These are phyloP conservation scores for Verbascum thapsus DNA, from an alignment of 257 asterid species.

Conservation along the genomic window DNA sequence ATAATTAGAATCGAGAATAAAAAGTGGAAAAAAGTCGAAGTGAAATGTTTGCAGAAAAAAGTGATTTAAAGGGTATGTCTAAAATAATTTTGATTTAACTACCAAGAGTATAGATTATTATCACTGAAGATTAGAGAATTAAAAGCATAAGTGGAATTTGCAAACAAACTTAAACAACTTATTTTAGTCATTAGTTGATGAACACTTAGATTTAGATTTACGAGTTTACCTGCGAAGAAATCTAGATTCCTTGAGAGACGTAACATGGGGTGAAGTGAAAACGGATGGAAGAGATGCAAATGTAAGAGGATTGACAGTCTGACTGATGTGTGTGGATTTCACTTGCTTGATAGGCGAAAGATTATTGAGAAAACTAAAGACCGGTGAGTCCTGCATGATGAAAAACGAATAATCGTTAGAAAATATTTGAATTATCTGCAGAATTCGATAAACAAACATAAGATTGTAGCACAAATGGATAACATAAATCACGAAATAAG, in stretches of 20 bases:
- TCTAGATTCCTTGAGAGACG: constrained; percentile 53
- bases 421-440: not conserved
- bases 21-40: too few species aligned
- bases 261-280: constrained; percentile 84
- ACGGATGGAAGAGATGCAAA: constrained; percentile 65
- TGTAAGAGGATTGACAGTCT: constrained; percentile 64
- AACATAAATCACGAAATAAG: not conserved
- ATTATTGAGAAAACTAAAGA: constrained; percentile 66
- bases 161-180: too few species aligned
- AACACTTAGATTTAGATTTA: too few species aligned
- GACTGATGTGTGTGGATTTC: constrained; percentile 58
- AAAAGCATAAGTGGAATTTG: too few species aligned
- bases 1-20: too few species aligned
- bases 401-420: constrained; percentile 6
- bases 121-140: too few species aligned
- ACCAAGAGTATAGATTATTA: too few species aligned
- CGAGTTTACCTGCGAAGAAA: constrained; percentile 64
- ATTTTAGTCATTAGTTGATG: too few species aligned
- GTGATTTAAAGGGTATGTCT: too few species aligned
- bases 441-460: not conserved
- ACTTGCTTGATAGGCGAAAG: constrained; percentile 87
- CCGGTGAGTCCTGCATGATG: constrained; percentile 85
- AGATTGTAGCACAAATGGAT: not conserved
- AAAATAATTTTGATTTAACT: too few species aligned
- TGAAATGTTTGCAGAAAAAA: too few species aligned